Base-by-base conservation (phyloP, 371 early-diverging fungal genomes). In the Fennellomyces sp. region DNA sequence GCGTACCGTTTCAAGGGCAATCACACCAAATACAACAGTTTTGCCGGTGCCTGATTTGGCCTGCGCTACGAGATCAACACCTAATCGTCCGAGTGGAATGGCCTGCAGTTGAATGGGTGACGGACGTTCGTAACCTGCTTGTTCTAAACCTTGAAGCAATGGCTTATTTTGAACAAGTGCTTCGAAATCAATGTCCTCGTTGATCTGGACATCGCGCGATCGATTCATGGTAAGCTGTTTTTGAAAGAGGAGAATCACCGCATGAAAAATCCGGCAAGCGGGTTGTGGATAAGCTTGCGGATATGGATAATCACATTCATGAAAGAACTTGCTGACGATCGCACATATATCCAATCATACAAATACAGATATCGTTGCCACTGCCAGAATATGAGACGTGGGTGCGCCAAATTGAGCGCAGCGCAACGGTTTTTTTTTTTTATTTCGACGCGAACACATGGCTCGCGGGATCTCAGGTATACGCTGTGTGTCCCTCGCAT, bases 21-120 rank as follows among this genome's bases (percentile, higher is more conserved):
- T 91, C 53, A 96, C 91, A n/a, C 92, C 86, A 81, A 98, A 98
- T 1, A 96, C 96, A 25, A 94, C 94, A 0, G 98, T 97, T 69
- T 98, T 98, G 30, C 98, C 98, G 5, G 98, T 97, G 33, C 98
- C 98, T 39, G 96, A 94, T 72, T 96, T 95, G 28, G 96, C 96
- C 65, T 96, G 96, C 12, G 95, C 94, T 30, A 94, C 89, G 60
- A 95, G 79, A 75, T 97, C 94, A 10, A 87, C 78, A 6, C 94
- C 94, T 13, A 84, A 74, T 21, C 91, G 79, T 26, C 95, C 91
- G 19, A 93, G 81, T 17, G 88, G 83, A 60, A 97, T 95, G 7
- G 95, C 94, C 60, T 91, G 83, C 61, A 93, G 84, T 66, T 97
- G 96, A 63, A 97, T 93, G 15, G 93, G 91, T 12, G 94, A 93